Conservation (phyloP, 371 early-diverging fungal genomes). For the Basidiobolus meristosporus region DNA sequence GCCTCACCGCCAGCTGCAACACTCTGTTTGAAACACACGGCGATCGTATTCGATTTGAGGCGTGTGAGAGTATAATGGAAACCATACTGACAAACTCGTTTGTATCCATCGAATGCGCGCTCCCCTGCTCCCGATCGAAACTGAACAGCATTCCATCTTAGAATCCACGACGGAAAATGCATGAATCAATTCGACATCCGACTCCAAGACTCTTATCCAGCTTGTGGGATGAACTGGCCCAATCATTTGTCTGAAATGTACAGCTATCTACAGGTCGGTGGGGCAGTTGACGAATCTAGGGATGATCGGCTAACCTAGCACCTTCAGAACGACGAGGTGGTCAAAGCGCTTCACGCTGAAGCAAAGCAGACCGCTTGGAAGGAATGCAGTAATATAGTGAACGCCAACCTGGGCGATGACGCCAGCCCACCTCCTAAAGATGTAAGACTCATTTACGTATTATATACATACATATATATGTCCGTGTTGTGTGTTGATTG, state of each 20-base stretch:
- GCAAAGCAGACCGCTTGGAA: slow-evolving; percentile 23
- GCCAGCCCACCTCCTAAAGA: slow-evolving; percentile 19
- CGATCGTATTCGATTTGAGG: not conserved
- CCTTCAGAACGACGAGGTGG: slow-evolving; percentile 24
- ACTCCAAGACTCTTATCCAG: slow-evolving; percentile 28
- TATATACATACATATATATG: not conserved
- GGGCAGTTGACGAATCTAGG: slow-evolving; percentile 1
- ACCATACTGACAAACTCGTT: not conserved
- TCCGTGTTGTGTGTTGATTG: too few relatives aligned
- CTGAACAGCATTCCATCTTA: not conserved
- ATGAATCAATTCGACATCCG: slow-evolving; percentile 73
- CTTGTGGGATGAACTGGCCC: slow-evolving; percentile 64
- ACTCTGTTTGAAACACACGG: not conserved
- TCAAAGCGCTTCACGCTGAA: slow-evolving; percentile 32
- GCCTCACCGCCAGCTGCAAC: not conserved
- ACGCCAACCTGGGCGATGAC: slow-evolving; percentile 18
- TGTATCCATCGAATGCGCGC: not conserved
- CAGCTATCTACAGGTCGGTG: slow-evolving; percentile 31
- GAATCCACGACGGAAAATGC: slow-evolving; percentile 15
- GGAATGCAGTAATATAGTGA: slow-evolving; percentile 39
- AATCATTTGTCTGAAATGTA: slow-evolving; percentile 33
- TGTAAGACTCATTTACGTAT: slow-evolving; percentile 9
- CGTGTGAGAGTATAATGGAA: slow-evolving; percentile 2
- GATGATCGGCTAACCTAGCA: not conserved
- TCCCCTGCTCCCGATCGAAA: not conserved